These are phyloP conservation scores for Cucumis sativus DNA, from an alignment of 306 rosid genomes.

Conservation along the genomic window DNA sequence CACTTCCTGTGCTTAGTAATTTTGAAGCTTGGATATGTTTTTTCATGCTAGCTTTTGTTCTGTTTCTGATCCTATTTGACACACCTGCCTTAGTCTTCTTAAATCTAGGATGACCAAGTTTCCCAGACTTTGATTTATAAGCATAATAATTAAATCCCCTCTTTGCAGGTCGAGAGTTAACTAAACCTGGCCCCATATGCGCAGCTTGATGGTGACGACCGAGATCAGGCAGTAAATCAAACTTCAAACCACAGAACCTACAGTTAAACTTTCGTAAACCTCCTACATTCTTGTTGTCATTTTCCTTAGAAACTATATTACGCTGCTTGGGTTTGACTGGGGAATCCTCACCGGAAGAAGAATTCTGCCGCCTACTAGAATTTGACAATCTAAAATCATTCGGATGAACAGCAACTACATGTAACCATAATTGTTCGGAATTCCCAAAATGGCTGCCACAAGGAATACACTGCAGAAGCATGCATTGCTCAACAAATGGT, in stretches of 20 bases:
- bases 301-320: constrained; percentile 40
- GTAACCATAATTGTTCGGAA: constrained; percentile 73
- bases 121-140: constrained; percentile 80
- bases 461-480: constrained; percentile 96
- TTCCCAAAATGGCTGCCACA: constrained; percentile 92
- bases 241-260: constrained; percentile 93
- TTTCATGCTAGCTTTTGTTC: constrained; percentile 61
- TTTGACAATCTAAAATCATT: constrained; percentile 52
- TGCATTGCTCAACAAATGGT: constrained; percentile 86
- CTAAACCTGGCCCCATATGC: constrained; percentile 81
- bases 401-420: constrained; percentile 67
- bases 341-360: constrained; percentile 40
- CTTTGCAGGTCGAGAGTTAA: constrained; percentile 54
- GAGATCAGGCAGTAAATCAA: constrained; percentile 92
- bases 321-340: constrained; percentile 37
- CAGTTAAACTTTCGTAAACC: constrained; percentile 59
- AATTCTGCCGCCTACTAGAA: constrained; percentile 34
- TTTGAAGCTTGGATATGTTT: constrained; percentile 62
- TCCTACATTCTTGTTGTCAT: constrained; percentile 39
- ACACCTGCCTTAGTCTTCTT: constrained; percentile 67
- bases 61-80: constrained; percentile 67
- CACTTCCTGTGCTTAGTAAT: constrained; percentile 35
- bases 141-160: constrained; percentile 75
- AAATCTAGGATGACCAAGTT: constrained; percentile 78
- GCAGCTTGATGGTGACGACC: constrained; percentile 99